These are phyloP conservation scores for Trichoderma gracile DNA, from an alignment of 2,329 filamentous ascomycete species.

Conservation along the genomic window DNA sequence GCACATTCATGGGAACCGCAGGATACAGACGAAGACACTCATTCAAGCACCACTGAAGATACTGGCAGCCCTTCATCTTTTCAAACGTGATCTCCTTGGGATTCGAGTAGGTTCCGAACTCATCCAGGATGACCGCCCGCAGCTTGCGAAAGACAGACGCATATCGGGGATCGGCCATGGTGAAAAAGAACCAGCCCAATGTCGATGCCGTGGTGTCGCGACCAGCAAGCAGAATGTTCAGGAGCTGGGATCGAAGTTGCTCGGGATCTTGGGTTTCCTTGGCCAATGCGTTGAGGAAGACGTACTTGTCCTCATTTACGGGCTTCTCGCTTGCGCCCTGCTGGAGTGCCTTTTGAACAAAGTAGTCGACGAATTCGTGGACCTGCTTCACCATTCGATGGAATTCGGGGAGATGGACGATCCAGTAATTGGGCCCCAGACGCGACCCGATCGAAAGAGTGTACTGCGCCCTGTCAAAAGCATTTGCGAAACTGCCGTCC, in stretches of 20 bases:
- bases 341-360: conserved; percentile 59
- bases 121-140: conserved; percentile 42
- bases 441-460: conserved; percentile 55
- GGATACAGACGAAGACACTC: conserved; percentile 32
- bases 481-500: conserved; percentile 36
- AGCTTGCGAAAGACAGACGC: conserved; percentile 46
- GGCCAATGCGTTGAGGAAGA: conserved; percentile 38
- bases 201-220: conserved; percentile 57
- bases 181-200: conserved; percentile 50
- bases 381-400: conserved; percentile 63
- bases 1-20: conserved; percentile 32
- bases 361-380: conserved; percentile 68
- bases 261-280: conserved; percentile 37
- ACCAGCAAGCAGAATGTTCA: conserved; percentile 50
- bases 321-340: conserved; percentile 28
- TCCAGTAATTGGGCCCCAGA: conserved; percentile 47
- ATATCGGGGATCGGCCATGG: conserved; percentile 42
- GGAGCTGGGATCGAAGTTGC: conserved; percentile 36
- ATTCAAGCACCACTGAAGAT: conserved; percentile 33
- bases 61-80: conserved; percentile 30
- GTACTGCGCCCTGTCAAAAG: conserved; percentile 43
- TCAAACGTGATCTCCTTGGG: conserved; percentile 34
- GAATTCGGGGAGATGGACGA: conserved; percentile 57
- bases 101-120: conserved; percentile 51
- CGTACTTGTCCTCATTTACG: conserved; percentile 31